phyloP scores from a whole-genome alignment of 805 yeast genomes.

The Lipomyces starkeyi region DNA sequence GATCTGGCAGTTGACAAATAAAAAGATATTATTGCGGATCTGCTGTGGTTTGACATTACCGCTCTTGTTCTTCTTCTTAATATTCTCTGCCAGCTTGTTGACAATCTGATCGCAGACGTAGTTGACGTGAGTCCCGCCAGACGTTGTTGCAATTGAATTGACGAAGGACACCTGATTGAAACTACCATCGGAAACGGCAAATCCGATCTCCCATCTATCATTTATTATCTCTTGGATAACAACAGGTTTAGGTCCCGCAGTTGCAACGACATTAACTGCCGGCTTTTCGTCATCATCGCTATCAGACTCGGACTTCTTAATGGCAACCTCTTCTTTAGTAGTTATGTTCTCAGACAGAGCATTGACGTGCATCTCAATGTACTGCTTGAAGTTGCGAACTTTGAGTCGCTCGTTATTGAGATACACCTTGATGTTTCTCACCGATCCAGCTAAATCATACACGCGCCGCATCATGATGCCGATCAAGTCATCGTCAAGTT shows the following conservation, averaged over 20 bases:
- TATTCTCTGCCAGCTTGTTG: slow-evolving; percentile 70
- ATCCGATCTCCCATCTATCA: slow-evolving; percentile 95
- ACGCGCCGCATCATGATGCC: slow-evolving; percentile 92
- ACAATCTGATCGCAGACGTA: slow-evolving; percentile 84
- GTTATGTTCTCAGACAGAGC: slow-evolving; percentile 56
- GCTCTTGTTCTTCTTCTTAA: slow-evolving; percentile 72
- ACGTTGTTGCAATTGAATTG: slow-evolving; percentile 94
- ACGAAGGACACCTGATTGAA: slow-evolving; percentile 97
- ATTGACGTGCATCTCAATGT: slow-evolving; percentile 86
- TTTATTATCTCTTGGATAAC: slow-evolving; percentile 80
- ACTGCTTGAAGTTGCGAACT: slow-evolving; percentile 77
- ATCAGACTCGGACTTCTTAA: slow-evolving; percentile 45
- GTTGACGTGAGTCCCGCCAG: slow-evolving; percentile 96
- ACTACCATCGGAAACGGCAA: slow-evolving; percentile 86
- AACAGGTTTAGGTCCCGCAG: slow-evolving; percentile 54
- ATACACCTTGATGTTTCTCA: slow-evolving; percentile 75
- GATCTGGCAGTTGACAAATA: slow-evolving; percentile 88
- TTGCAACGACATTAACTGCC: slow-evolving; percentile 49
- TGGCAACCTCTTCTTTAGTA: slow-evolving; percentile 48
- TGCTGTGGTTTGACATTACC: slow-evolving; percentile 84
- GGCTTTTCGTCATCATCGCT: slow-evolving; percentile 44
- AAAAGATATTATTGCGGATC: slow-evolving; percentile 85
- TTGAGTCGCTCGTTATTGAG: slow-evolving; percentile 76
- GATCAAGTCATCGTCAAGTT: slow-evolving; percentile 78
- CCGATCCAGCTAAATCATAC: slow-evolving; percentile 93